Percentiles rank a stretch among this genome's conserved stretches.
Evolutionary conservation across 345 rosid genomes (phyloP).

Genomic region (Rhizophora mangle): DNA sequence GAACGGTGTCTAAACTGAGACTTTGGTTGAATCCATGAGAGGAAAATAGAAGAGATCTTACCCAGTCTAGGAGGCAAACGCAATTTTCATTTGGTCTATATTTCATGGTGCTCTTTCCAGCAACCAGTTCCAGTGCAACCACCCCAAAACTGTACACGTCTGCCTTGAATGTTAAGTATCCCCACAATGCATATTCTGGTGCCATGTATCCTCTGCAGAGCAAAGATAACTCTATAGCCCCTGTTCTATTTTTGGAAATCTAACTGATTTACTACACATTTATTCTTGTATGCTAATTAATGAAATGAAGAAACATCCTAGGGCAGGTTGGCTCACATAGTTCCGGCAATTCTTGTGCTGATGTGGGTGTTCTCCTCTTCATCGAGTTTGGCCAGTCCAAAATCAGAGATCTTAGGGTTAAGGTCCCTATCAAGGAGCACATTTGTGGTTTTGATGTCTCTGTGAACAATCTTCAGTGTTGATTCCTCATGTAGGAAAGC

Average conservation of each 20-base stretch:
- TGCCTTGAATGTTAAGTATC: conserved; percentile 53
- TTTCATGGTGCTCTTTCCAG: conserved; percentile 47
- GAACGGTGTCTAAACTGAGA: not conserved
- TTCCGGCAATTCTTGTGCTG: conserved; percentile 24
- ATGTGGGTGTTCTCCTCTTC: conserved; percentile 24
- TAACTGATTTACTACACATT: not conserved
- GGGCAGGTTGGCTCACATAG: conserved; percentile 4
- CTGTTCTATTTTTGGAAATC: not conserved
- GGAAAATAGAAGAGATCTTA: conserved; percentile 11
- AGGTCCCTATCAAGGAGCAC: conserved; percentile 18
- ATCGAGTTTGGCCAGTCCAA: conserved; percentile 22
- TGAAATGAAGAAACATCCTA: not conserved
- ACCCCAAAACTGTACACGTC: conserved; percentile 66
- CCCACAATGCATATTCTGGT: conserved; percentile 68
- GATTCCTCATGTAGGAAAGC: conserved; percentile 23
- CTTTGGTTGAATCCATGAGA: not conserved
- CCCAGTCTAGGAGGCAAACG: conserved; percentile 60
- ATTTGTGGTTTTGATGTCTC: conserved; percentile 23
- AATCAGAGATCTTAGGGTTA: conserved; percentile 15
- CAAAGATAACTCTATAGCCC: not conserved
- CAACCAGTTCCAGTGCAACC: conserved; percentile 51
- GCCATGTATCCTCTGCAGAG: conserved; percentile 58
- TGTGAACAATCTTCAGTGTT: conserved; percentile 14
- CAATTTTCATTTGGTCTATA: conserved; percentile 35
- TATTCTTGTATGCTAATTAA: too few species aligned